Evolutionary conservation across 352 stramenopile genomes (phyloP).

Genomic region (Phytopythium mirpurense): DNA sequence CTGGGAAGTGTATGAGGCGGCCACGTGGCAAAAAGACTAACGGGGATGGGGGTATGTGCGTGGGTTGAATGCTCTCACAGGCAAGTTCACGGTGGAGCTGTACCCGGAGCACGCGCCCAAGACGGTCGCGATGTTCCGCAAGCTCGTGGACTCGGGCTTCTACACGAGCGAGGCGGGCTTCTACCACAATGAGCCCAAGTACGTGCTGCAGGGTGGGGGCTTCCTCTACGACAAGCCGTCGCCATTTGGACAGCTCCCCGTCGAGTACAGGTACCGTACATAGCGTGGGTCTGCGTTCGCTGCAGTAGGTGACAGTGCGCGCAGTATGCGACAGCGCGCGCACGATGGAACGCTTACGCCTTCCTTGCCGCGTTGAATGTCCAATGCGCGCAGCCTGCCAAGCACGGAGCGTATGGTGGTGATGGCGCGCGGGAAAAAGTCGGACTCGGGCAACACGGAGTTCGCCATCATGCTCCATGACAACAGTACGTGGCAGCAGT

Average conservation of each 20-base stretch:
- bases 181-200: slow-evolving; percentile 83
- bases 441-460: slow-evolving; percentile 69
- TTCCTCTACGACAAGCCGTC: slow-evolving; percentile 71
- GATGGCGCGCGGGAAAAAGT: slow-evolving; percentile 62
- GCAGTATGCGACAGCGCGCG: too few species aligned
- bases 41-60: not conserved
- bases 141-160: slow-evolving; percentile 57
- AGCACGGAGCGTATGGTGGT: slow-evolving; percentile 82
- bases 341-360: too few species aligned
- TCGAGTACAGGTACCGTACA: slow-evolving; percentile 60
- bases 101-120: slow-evolving; percentile 72
- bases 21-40: slow-evolving; percentile 2
- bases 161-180: slow-evolving; percentile 75
- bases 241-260: slow-evolving; percentile 56
- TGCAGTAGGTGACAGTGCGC: too few species aligned
- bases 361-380: too few species aligned
- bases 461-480: slow-evolving; percentile 85
- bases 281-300: too few species aligned
- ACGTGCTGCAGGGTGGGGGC: slow-evolving; percentile 69
- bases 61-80: slow-evolving; percentile 8
- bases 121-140: slow-evolving; percentile 67
- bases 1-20: not conserved
- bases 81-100: slow-evolving; percentile 71
- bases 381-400: slow-evolving; percentile 30
- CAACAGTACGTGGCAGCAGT: slow-evolving; percentile 37